These are phyloP conservation scores for Podosphaera fusca DNA, from an alignment of 2,329 filamentous ascomycete genomes.

Conservation along the genomic window DNA sequence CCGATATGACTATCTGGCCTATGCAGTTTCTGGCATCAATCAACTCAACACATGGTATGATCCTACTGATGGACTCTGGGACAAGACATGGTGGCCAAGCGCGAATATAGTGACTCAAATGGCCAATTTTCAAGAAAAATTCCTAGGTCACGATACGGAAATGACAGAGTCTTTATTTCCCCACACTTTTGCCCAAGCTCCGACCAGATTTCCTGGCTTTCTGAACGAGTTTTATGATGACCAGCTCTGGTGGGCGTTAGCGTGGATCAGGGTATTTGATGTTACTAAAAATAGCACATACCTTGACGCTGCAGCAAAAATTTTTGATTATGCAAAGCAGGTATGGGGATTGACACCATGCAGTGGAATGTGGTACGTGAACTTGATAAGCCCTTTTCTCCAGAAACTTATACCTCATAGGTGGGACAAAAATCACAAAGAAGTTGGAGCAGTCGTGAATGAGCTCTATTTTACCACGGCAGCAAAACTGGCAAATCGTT, in stretches of 20 bases:
- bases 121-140: slow-evolving; percentile 24
- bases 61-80: slow-evolving; percentile 34
- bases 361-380: slow-evolving; percentile 25
- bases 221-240: slow-evolving; percentile 34
- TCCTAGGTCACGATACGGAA: slow-evolving; percentile 5
- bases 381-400: background rate
- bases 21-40: slow-evolving; percentile 16
- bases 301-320: slow-evolving; percentile 26
- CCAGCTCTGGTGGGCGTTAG: slow-evolving; percentile 40
- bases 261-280: slow-evolving; percentile 32
- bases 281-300: slow-evolving; percentile 28
- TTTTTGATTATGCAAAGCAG: slow-evolving; percentile 32
- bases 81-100: slow-evolving; percentile 47
- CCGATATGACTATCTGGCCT: slow-evolving; percentile 6
- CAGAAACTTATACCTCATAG: slow-evolving; percentile 2
- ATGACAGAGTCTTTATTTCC: slow-evolving; percentile 9
- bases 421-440: slow-evolving; percentile 29
- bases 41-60: slow-evolving; percentile 40
- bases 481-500: slow-evolving; percentile 31
- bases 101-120: slow-evolving; percentile 43
- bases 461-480: slow-evolving; percentile 31
- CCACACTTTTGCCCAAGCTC: slow-evolving; percentile 10
- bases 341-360: slow-evolving; percentile 26
- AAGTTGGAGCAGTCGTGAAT: slow-evolving; percentile 33
- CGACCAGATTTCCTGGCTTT: slow-evolving; percentile 20